Percentiles rank a stretch among this genome's conserved stretches.
Evolutionary conservation across 129 eudicot species (phyloP).

Genomic region (Oenanthe sinensis): DNA sequence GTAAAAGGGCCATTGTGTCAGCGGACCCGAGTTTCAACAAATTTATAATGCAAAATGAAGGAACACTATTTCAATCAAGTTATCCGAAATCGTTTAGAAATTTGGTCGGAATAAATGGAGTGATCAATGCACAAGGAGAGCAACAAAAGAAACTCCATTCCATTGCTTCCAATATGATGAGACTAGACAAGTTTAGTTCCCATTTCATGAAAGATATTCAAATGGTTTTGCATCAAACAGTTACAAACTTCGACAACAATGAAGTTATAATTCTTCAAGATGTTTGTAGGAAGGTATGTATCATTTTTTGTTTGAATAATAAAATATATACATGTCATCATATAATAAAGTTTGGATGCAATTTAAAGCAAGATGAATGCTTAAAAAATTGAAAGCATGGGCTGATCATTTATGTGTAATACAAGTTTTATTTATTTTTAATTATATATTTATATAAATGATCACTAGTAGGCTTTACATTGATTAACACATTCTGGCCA

Average conservation of each 20-base stretch:
- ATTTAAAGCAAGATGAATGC: constrained; percentile 1
- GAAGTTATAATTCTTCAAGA: constrained; percentile 62
- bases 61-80: constrained; percentile 60
- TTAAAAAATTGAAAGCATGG: constrained; percentile 1
- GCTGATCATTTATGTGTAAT: not conserved
- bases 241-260: constrained; percentile 27
- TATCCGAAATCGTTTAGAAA: constrained; percentile 80
- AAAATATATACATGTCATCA: too few relatives aligned
- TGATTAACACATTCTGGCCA: constrained; percentile 4
- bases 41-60: constrained; percentile 74
- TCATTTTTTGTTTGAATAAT: too few relatives aligned
- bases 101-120: constrained; percentile 70
- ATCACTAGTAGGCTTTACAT: not conserved
- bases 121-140: constrained; percentile 73
- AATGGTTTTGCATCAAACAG: constrained; percentile 33
- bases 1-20: constrained; percentile 67
- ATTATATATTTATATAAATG: too few relatives aligned
- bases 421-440: too few relatives aligned
- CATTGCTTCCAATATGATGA: constrained; percentile 73
- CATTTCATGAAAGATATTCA: constrained; percentile 62
- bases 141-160: constrained; percentile 68
- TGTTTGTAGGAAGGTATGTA: constrained; percentile 56
- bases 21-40: constrained; percentile 57
- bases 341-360: not conserved
- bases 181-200: constrained; percentile 45